These are phyloP conservation scores for Musa troglodytarum DNA, from an alignment of 176 grass and related monocot genomes.

Conservation along the genomic window DNA sequence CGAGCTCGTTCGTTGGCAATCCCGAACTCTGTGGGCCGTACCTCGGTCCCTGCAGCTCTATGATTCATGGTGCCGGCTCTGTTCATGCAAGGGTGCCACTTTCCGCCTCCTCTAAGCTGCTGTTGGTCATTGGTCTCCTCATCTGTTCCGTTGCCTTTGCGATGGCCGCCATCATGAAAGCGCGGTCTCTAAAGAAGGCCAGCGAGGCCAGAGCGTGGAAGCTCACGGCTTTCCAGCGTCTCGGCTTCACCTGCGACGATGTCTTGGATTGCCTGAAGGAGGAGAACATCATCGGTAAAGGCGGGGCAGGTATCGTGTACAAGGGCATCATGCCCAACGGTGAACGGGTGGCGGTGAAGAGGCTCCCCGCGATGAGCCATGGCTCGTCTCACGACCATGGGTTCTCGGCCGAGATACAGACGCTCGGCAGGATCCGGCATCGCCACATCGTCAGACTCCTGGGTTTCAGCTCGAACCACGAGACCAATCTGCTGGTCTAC, in stretches of 20 bases:
- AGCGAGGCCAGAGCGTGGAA: constrained; percentile 64
- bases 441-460: constrained; percentile 79
- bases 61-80: not conserved
- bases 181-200: constrained; percentile 62
- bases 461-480: constrained; percentile 78
- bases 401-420: constrained; percentile 91
- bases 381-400: constrained; percentile 82
- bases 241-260: constrained; percentile 74
- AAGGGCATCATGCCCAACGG: constrained; percentile 86
- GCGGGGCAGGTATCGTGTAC: constrained; percentile 84
- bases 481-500: constrained; percentile 76
- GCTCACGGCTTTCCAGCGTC: constrained; percentile 68
- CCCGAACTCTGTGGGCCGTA: constrained; percentile 55
- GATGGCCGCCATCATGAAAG: constrained; percentile 60
- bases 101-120: constrained; percentile 67
- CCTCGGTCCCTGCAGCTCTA: constrained; percentile 40
- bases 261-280: constrained; percentile 71
- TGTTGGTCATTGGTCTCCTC: constrained; percentile 61
- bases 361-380: constrained; percentile 59
- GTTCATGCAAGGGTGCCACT: constrained; percentile 29
- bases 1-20: constrained; percentile 70
- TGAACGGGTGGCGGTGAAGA: constrained; percentile 72
- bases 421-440: constrained; percentile 80
- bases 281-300: constrained; percentile 92
- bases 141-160: constrained; percentile 69